Conservation (phyloP, 106 monocot species). For the Agapanthus africanus region DNA sequence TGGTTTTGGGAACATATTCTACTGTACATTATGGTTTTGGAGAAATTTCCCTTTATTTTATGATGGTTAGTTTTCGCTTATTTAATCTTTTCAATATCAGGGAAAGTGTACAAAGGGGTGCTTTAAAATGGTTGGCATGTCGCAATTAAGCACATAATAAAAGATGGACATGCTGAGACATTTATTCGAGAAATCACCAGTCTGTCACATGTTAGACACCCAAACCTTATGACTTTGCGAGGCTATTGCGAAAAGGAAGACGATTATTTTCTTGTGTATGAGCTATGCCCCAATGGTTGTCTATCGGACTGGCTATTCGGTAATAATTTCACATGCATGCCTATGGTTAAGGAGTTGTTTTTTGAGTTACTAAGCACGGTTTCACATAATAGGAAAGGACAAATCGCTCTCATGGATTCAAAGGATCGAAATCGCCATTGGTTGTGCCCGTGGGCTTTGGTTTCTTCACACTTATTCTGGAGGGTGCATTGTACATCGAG, state of each 20-base stretch:
- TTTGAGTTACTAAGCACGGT: not conserved
- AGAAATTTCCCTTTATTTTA: too few relatives aligned
- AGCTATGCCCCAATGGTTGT: constrained; percentile 41
- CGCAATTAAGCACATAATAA: constrained; percentile 54
- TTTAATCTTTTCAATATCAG: too few relatives aligned
- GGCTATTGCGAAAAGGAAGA: constrained; percentile 40
- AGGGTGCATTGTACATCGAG: constrained; percentile 65
- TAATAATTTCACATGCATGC: constrained; percentile 8
- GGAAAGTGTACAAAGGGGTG: constrained; percentile 59
- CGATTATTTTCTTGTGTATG: constrained; percentile 52
- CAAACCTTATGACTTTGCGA: constrained; percentile 41
- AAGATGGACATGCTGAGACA: constrained; percentile 50
- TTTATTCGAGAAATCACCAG: constrained; percentile 52
- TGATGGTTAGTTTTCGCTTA: too few relatives aligned
- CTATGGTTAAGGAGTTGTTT: not conserved
- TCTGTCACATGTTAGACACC: constrained; percentile 47
- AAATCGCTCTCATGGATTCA: constrained; percentile 43
- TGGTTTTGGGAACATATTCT: too few relatives aligned
- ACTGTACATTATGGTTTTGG: too few relatives aligned
- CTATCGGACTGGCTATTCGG: constrained; percentile 61
- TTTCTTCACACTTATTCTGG: constrained; percentile 51
- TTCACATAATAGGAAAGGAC: constrained; percentile 22
- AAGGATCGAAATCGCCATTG: constrained; percentile 36
- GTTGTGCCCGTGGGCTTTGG: constrained; percentile 48
- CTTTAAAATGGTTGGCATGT: constrained; percentile 44